Evolutionary conservation across 1,139 yeast species (phyloP), one percentile per base, ranked within the genome.

Genomic region (Kodamaea alishanica): DNA sequence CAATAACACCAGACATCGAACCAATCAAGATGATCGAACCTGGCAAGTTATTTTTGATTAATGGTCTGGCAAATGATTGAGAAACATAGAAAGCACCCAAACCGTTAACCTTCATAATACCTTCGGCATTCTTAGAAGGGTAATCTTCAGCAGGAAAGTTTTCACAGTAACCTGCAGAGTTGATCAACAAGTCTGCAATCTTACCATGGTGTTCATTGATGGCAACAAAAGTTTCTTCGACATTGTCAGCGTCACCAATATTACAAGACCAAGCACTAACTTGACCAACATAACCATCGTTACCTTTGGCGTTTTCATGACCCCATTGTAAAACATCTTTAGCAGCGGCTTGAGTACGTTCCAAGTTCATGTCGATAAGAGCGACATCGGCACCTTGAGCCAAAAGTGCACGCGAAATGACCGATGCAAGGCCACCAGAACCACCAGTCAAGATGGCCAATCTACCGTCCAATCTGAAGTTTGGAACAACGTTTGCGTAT

Each of bases 111-210:
- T 81, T 77, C 63, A 83, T 71, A 44, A 85, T 65, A 26, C 75
- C 73, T 53, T 82, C 87, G 39, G 89, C 86, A 53, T 81, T 81
- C 39, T 63, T 57, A 28, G 87, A 77, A 12, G 92, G 90, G 63
- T 84, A 85, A 37, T 83, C 86, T 52, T 81, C 78, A 24, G 94
- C 94, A 2, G 87, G 77, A 63, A 73, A 77, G 65, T 82, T 84
- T 59, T 84, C 89, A 58, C 88, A 81, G 67, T 81, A 85, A n/a
- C 95, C 94, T 8, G 95, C 94, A 36, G 88, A 73, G 65, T 85
- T 84, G 45, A 85, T 73, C 52, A 85, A 72, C 45, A 84, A 66
- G 52, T 81, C 78, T 29, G 88, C 79, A 35, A 81, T 70, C 46
- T 73, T 73, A 36, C 73, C 77, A 59, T 82, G 87, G 51, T 75